phyloP scores from a whole-genome alignment of 75 land plant genomes.

The Cupressus sempervirens region DNA sequence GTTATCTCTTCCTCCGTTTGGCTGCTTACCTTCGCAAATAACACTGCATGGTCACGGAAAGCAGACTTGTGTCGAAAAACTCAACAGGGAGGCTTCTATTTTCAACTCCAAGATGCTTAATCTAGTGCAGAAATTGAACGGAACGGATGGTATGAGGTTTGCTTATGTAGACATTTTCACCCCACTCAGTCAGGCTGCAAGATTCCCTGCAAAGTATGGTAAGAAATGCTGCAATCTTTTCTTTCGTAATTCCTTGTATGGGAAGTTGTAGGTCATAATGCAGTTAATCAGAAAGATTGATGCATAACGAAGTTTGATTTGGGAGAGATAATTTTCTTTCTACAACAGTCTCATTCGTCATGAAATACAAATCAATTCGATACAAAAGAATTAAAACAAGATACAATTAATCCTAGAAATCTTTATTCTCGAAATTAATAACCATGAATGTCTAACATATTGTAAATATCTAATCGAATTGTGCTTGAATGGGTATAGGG shows the following conservation, averaged over 20 bases:
- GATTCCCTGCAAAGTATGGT: slow-evolving; percentile 56
- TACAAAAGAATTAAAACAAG: too few relatives aligned
- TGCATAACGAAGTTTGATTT: too few relatives aligned
- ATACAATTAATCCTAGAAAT: too few relatives aligned
- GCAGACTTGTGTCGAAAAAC: slow-evolving; percentile 38
- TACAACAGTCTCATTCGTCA: too few relatives aligned
- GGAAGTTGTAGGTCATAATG: too few relatives aligned
- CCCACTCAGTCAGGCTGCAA: slow-evolving; percentile 43
- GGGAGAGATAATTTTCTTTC: too few relatives aligned
- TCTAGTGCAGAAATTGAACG: slow-evolving; percentile 22
- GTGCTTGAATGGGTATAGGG: slow-evolving; percentile 3
- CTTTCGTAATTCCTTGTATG: not conserved
- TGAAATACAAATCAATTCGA: too few relatives aligned
- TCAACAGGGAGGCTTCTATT: slow-evolving; percentile 54
- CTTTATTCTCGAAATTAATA: too few relatives aligned
- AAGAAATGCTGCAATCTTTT: not conserved
- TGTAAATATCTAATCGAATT: not conserved
- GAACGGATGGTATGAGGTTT: slow-evolving; percentile 39
- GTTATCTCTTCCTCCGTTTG: slow-evolving; percentile 80
- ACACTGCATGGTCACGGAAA: slow-evolving; percentile 44
- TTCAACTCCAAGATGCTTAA: slow-evolving; percentile 52
- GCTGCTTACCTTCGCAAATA: slow-evolving; percentile 74
- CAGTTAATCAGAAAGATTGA: too few relatives aligned
- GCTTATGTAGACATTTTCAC: slow-evolving; percentile 58
- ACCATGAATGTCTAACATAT: too few relatives aligned